Conservation (phyloP, 2,329 filamentous ascomycete genomes). For the Ophiocordyceps sinensis region DNA sequence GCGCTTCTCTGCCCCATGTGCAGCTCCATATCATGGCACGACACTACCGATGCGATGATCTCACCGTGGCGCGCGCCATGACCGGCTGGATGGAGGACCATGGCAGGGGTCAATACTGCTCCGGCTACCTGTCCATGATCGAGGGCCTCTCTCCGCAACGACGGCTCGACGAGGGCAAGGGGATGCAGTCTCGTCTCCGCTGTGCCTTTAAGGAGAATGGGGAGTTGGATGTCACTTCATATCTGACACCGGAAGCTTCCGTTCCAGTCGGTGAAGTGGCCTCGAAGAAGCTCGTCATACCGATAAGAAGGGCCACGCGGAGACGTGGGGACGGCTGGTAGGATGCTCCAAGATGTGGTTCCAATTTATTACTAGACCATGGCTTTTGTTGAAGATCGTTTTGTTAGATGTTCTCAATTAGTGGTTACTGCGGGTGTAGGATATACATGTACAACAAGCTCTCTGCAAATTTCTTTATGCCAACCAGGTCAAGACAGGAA, state of each 20-base stretch:
- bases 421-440: no score
- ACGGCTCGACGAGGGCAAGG: slow-evolving; percentile 3
- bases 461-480: no score
- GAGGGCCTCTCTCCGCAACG: slow-evolving; percentile 1
- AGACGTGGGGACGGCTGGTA: no score
- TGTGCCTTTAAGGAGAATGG: slow-evolving; percentile 1
- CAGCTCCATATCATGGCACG: slow-evolving; percentile 2
- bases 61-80: slow-evolving; percentile 1
- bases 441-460: no score
- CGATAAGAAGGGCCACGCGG: no score
- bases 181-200: slow-evolving; percentile 2
- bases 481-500: no score
- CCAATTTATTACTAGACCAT: no score
- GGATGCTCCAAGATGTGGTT: no score
- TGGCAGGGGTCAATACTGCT: background rate
- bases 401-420: no score
- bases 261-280: no score
- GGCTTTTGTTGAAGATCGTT: no score
- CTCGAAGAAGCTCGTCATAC: no score
- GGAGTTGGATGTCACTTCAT: slow-evolving; percentile 1
- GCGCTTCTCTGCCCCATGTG: background rate
- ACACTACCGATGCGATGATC: slow-evolving; percentile 1
- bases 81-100: background rate
- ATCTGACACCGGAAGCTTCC: background rate
- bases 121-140: slow-evolving; percentile 1